Conservation (phyloP, 306 rosid genomes). For the Prinsepia uniflora region DNA sequence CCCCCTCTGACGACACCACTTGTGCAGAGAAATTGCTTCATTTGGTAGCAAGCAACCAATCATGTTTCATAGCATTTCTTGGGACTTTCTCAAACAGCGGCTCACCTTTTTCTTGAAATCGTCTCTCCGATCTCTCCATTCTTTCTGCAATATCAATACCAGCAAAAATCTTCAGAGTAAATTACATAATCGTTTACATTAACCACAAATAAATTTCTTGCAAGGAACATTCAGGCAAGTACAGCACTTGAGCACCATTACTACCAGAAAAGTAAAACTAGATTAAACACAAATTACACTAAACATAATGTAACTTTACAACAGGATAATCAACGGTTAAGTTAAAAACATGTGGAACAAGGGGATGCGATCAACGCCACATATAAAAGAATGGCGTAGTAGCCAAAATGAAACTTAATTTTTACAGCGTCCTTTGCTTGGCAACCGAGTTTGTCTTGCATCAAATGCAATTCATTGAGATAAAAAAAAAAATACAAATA, state of each 20-base stretch:
- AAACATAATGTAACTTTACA: background rate
- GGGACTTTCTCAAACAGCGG: constrained; percentile 92
- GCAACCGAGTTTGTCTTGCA: background rate
- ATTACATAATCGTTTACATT: too few species aligned
- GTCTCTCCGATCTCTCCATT: constrained; percentile 93
- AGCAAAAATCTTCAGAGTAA: background rate
- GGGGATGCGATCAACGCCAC: too few species aligned
- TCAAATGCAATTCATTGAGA: background rate
- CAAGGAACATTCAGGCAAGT: too few species aligned
- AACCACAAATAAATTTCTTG: too few species aligned
- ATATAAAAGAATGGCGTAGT: too few species aligned
- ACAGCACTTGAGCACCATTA: too few species aligned
- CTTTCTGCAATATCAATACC: constrained; percentile 59
- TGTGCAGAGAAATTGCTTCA: constrained; percentile 17
- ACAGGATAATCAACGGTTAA: background rate
- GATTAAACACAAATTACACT: too few species aligned
- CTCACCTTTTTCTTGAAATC: constrained; percentile 94
- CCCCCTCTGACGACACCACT: constrained; percentile 32
- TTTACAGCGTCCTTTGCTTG: background rate
- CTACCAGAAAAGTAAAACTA: too few species aligned
- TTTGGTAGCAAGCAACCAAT: background rate
- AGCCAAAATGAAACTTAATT: background rate
- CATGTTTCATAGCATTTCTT: constrained; percentile 38
- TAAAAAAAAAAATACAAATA: background rate
- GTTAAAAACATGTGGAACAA: background rate